Conservation (phyloP, 768 basidiomycete species). For the Neoboletus brunneissimus region DNA sequence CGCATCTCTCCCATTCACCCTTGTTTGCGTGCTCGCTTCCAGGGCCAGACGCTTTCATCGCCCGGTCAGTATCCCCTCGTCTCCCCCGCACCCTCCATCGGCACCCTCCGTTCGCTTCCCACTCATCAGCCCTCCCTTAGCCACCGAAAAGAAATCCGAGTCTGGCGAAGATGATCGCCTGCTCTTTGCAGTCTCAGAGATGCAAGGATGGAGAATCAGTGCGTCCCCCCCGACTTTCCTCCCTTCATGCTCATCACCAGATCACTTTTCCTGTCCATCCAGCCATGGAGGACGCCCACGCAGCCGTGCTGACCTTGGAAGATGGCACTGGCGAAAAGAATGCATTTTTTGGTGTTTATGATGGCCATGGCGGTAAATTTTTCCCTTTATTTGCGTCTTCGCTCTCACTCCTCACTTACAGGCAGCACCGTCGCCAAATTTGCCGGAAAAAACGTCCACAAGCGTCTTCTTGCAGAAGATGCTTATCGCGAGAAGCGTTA, state of each 20-base stretch:
- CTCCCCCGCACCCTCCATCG: neutral
- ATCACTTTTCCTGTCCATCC: constrained; percentile 1
- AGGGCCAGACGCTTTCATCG: constrained; percentile 87
- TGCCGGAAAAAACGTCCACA: constrained; percentile 82
- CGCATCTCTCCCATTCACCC: constrained; percentile 6
- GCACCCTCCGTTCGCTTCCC: neutral
- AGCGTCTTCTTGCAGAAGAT: constrained; percentile 69
- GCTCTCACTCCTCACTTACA: constrained; percentile 30
- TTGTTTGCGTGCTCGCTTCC: neutral
- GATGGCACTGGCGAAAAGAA: constrained; percentile 46
- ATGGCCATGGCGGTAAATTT: constrained; percentile 90
- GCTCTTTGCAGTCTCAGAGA: constrained; percentile 82
- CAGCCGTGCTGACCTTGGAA: constrained; percentile 68
- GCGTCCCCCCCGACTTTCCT: constrained; percentile 37
- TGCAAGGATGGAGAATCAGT: constrained; percentile 99
- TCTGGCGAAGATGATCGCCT: constrained; percentile 68
- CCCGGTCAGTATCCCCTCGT: constrained; percentile 52
- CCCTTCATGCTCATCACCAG: neutral
- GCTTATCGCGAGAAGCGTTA: constrained; percentile 70
- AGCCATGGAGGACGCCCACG: constrained; percentile 99
- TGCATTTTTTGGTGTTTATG: constrained; percentile 95
- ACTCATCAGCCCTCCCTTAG: constrained; percentile 39
- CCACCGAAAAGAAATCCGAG: constrained; percentile 78
- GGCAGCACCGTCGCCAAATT: constrained; percentile 84
- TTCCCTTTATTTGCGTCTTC: neutral